Evolutionary conservation across 208 protist species (phyloP).

Genomic region (Acanthamoeba lenticulata): DNA sequence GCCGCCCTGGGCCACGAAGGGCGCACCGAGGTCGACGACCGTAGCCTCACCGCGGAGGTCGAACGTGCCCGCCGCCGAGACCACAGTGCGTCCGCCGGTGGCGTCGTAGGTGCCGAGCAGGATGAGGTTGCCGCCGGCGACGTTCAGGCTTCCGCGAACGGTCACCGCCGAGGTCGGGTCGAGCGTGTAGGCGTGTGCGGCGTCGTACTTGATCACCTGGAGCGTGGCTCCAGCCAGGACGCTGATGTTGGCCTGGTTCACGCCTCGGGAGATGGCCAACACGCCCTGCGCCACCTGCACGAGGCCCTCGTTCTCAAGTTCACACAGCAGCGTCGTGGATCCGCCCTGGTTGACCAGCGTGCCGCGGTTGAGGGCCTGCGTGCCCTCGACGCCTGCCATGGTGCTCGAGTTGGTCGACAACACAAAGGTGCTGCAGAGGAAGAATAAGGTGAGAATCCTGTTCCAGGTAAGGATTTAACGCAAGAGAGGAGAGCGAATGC

Average conservation of each 20-base stretch:
- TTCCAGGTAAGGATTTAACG: too few relatives aligned
- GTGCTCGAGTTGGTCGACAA: not conserved
- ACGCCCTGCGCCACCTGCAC: not conserved
- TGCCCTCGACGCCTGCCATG: not conserved
- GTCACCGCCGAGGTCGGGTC: not conserved
- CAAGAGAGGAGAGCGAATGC: too few relatives aligned
- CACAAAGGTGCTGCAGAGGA: not conserved
- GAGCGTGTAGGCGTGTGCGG: not conserved
- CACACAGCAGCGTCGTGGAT: not conserved
- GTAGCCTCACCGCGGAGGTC: slow-evolving; percentile 31
- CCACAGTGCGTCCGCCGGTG: not conserved
- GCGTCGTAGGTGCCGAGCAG: slow-evolving; percentile 35
- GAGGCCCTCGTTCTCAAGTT: slow-evolving; percentile 40
- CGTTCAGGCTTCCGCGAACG: not conserved
- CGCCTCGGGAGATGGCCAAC: not conserved
- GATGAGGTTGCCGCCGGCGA: not conserved
- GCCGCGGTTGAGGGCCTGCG: slow-evolving; percentile 10
- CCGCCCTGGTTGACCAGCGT: not conserved
- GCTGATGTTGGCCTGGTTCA: not conserved
- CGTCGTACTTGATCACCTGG: not conserved
- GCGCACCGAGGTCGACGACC: slow-evolving; percentile 38
- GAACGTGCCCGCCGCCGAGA: not conserved
- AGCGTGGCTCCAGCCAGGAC: not conserved
- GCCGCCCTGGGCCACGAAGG: slow-evolving; percentile 25
- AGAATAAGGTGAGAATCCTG: too few relatives aligned